These are phyloP conservation scores for Oleoguttula mirabilis DNA, from an alignment of 495 filamentous ascomycete species.

Conservation along the genomic window DNA sequence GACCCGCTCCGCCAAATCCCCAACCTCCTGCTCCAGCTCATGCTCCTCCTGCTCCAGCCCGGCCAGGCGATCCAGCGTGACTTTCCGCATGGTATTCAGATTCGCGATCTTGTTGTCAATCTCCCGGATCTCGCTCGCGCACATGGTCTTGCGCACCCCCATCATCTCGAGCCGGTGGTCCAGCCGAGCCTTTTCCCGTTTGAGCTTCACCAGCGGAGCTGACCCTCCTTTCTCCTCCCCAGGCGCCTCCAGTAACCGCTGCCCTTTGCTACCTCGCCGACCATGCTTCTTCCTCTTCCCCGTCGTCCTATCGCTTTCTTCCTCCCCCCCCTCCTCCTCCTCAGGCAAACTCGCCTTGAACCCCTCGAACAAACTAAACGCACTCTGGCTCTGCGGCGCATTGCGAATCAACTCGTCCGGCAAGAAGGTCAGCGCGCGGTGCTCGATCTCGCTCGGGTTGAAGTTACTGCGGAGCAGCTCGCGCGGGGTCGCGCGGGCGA, in stretches of 20 bases:
- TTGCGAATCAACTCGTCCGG: conserved; percentile 81
- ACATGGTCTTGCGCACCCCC: conserved; percentile 91
- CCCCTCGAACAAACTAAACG: conserved; percentile 90
- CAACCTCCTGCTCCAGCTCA: conserved; percentile 75
- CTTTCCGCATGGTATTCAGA: conserved; percentile 82
- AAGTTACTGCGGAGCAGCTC: conserved; percentile 88
- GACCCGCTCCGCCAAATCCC: conserved; percentile 71
- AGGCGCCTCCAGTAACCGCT: conserved; percentile 52
- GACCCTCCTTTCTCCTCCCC: conserved; percentile 39
- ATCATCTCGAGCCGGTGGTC: conserved; percentile 83
- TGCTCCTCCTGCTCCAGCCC: conserved; percentile 85
- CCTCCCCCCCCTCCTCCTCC: conserved; percentile 38
- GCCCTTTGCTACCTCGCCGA: conserved; percentile 55
- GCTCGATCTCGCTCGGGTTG: conserved; percentile 85
- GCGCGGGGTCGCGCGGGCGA: conserved; percentile 76
- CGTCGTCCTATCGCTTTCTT: conserved; percentile 10
- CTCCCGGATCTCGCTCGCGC: conserved; percentile 86
- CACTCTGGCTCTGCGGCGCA: conserved; percentile 71
- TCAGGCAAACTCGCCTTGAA: conserved; percentile 88
- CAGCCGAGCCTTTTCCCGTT: conserved; percentile 63
- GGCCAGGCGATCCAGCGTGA: conserved; percentile 80
- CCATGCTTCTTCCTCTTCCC: conserved; percentile 54
- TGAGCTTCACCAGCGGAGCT: conserved; percentile 55
- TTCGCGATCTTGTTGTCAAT: conserved; percentile 96
- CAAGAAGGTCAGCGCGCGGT: conserved; percentile 76